Evolutionary conservation across 148 eudicot species (phyloP), one percentile per base, ranked within the genome.

Genomic region (Arbutus unedo): DNA sequence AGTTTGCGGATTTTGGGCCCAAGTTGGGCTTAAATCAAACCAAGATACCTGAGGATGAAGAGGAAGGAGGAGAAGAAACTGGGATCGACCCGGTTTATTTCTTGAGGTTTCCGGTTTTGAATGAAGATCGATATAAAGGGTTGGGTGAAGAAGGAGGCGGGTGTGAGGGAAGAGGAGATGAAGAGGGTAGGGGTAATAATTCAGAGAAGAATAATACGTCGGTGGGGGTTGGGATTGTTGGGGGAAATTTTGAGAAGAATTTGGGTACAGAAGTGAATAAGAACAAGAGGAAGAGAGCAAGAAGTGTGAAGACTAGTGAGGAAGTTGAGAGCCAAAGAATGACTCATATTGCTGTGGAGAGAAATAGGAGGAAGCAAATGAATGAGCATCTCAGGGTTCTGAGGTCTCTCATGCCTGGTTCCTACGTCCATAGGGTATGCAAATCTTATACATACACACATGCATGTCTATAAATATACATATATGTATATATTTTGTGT

Each of bases 291-390:
- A 96, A 96, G 82, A 91, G 99, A 88, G 93, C 99, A 25, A 89
- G 99, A 77, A 88, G 85, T 45, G 57, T 87, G 60, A 96, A 96
- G 90, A 96, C 97, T 3, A 94, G 79, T 41, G 99, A 91, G 83
- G 99, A 94, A 88, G 98, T 94, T 3, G 98, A 96, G 83, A 93
- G 96, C 93, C 99, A 94, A 57, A 89, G 98, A 83, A 94, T 96
- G 98, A 96, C 94, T 85, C 98, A 96, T 59, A 96, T 96, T 43
- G 98, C 97, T 4, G 98, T 94, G 9, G 99, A 96, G 81, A 90
- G 99, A 78, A 96, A 96, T 45, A 79, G 99, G 55, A 91, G 99
- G 87, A 96, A 96, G 92, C 98, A 96, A 83, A 96, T 96, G 99
- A 96, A 96, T 82, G 99, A 96, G 81, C 99, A 96, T 87, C 95